These are phyloP conservation scores for Onygena corvina DNA, from an alignment of 2,329 filamentous ascomycete genomes.

Conservation along the genomic window DNA sequence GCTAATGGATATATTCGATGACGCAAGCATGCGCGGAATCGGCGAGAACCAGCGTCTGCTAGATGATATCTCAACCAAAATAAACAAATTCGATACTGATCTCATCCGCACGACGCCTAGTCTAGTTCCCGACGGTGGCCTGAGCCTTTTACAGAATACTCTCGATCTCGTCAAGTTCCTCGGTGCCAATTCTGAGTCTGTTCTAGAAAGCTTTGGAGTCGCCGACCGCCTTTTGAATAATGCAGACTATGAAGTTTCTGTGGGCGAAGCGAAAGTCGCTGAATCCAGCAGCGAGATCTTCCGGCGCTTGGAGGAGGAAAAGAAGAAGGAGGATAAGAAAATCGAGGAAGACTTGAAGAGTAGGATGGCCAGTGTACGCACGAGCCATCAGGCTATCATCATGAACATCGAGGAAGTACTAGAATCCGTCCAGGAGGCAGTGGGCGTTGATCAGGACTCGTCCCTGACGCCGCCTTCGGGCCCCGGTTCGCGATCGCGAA, in stretches of 20 bases:
- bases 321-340: slow-evolving; percentile 39
- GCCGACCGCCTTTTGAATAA: slow-evolving; percentile 42
- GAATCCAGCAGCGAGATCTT: slow-evolving; percentile 34
- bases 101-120: slow-evolving; percentile 18
- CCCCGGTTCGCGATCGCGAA: not conserved
- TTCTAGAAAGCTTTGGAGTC: slow-evolving; percentile 36
- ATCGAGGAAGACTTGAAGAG: slow-evolving; percentile 32
- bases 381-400: slow-evolving; percentile 29
- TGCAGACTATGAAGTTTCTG: slow-evolving; percentile 42
- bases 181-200: slow-evolving; percentile 34
- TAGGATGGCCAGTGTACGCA: slow-evolving; percentile 33
- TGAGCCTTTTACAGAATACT: slow-evolving; percentile 27
- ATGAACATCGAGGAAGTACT: slow-evolving; percentile 31
- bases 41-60: slow-evolving; percentile 42
- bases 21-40: slow-evolving; percentile 39
- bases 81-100: slow-evolving; percentile 28
- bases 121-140: slow-evolving; percentile 18
- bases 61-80: slow-evolving; percentile 37
- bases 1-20: slow-evolving; percentile 41
- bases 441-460: not conserved
- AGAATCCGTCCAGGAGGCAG: slow-evolving; percentile 10
- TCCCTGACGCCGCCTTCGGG: not conserved
- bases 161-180: slow-evolving; percentile 31
- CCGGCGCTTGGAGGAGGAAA: slow-evolving; percentile 34
- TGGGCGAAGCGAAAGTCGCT: slow-evolving; percentile 40